A percentile compares a stretch with the other conserved stretches of the same genome.
phyloP scores from a whole-genome alignment of 768 basidiomycete species.

The Symmetrospora coprosmae region DNA sequence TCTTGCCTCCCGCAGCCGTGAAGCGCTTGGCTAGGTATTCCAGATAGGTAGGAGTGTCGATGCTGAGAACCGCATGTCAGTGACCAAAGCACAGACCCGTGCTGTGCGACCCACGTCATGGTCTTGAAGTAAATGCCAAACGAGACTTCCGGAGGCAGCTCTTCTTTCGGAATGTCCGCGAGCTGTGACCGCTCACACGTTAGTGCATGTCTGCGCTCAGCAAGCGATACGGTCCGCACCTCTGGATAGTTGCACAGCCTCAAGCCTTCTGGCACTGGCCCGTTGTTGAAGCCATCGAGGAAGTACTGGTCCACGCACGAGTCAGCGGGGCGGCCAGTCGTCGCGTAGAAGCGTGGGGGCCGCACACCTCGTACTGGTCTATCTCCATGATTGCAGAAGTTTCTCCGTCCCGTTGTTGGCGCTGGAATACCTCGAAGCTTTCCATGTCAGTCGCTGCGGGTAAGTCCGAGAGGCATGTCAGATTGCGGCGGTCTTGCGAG shows the following conservation, averaged over 20 bases:
- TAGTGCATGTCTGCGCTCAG: too few relatives aligned
- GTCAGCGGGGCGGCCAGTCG: not conserved
- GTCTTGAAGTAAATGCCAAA: conserved; percentile 14
- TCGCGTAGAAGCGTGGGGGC: not conserved
- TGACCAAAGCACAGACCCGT: not conserved
- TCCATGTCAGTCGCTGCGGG: not conserved
- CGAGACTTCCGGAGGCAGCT: not conserved
- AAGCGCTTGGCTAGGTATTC: conserved; percentile 31
- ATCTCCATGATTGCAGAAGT: conserved; percentile 1
- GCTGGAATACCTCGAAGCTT: not conserved
- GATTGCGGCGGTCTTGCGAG: not conserved
- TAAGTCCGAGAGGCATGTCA: not conserved
- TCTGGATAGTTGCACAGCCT: too few relatives aligned
- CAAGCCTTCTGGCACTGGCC: conserved; percentile 8
- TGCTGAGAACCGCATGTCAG: conserved; percentile 10
- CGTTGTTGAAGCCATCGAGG: not conserved
- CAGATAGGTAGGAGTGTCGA: conserved; percentile 31
- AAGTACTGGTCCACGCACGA: too few relatives aligned
- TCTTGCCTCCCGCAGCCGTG: conserved; percentile 25
- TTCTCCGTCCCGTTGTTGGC: not conserved
- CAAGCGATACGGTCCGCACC: too few relatives aligned
- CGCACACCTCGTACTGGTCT: conserved; percentile 11
- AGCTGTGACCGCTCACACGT: not conserved
- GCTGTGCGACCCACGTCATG: not conserved
- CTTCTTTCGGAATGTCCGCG: not conserved